phyloP scores from a whole-genome alignment of 495 filamentous ascomycete species.

The Amniculicola lignicola region DNA sequence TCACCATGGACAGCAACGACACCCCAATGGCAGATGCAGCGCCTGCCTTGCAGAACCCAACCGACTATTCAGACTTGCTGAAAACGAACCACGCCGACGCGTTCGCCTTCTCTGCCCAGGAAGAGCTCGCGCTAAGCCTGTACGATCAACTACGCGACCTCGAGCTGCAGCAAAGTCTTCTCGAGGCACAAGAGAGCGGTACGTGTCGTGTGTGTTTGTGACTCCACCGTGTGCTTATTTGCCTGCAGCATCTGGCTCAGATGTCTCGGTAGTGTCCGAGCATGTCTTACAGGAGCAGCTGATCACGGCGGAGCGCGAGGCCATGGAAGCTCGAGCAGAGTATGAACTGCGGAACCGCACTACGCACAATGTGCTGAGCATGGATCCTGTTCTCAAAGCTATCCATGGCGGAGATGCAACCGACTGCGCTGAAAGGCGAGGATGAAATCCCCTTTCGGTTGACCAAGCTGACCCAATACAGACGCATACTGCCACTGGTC shows the following conservation, averaged over 20 bases:
- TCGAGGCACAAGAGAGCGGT: conserved; percentile 51
- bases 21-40: conserved; percentile 9
- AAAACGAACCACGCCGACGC: conserved; percentile 41
- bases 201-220: neutral
- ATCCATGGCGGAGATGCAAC: conserved; percentile 65
- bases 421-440: conserved; percentile 66
- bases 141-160: conserved; percentile 68
- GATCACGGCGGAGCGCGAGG: conserved; percentile 57
- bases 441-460: neutral
- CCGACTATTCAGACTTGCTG: conserved; percentile 18
- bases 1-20: conserved; percentile 12
- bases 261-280: conserved; percentile 30
- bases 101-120: conserved; percentile 57
- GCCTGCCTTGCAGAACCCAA: neutral
- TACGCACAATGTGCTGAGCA: conserved; percentile 62
- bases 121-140: conserved; percentile 61
- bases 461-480: conserved; percentile 35
- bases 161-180: conserved; percentile 63
- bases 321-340: conserved; percentile 64
- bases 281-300: conserved; percentile 48
- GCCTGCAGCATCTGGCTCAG: conserved; percentile 17
- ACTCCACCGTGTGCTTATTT: conserved; percentile 1
- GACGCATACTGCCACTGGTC: conserved; percentile 62
- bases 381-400: conserved; percentile 72
- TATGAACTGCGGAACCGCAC: conserved; percentile 66